Percentiles rank a stretch among this genome's conserved stretches.
phyloP scores from a whole-genome alignment of 2,329 filamentous ascomycete species.

The Aspergillus intermedius region DNA sequence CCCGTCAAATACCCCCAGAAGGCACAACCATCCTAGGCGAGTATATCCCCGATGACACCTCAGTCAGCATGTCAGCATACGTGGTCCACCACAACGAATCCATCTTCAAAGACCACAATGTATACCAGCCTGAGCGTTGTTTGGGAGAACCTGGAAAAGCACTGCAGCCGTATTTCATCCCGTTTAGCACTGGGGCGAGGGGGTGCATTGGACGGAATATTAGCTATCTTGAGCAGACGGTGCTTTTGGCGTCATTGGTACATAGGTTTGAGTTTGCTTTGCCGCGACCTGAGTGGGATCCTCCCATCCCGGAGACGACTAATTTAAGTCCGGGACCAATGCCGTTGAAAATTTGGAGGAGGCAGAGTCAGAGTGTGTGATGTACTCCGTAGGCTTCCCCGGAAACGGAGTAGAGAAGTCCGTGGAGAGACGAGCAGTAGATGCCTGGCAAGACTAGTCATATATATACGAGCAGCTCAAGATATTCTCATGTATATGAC shows the following conservation, averaged over 20 bases:
- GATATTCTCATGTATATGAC: no score
- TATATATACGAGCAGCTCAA: not conserved
- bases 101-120: conserved; percentile 29
- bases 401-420: not conserved
- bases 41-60: conserved; percentile 33
- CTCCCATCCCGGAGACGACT: conserved; percentile 11
- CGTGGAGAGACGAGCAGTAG: not conserved
- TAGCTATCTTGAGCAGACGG: conserved; percentile 40
- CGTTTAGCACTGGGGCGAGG: conserved; percentile 32
- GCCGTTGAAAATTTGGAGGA: conserved; percentile 10
- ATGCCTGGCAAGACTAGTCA: not conserved
- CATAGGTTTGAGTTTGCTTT: conserved; percentile 40
- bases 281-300: conserved; percentile 22
- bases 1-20: conserved; percentile 37
- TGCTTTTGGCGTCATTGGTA: conserved; percentile 39
- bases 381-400: no score
- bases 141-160: conserved; percentile 30
- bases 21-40: conserved; percentile 36
- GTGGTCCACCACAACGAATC: conserved; percentile 30
- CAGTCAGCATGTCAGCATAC: conserved; percentile 38
- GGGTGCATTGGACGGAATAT: conserved; percentile 36
- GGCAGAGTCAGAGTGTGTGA: not conserved
- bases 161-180: conserved; percentile 31
- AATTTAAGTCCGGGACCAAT: conserved; percentile 11
- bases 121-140: conserved; percentile 36